Percentiles rank a stretch among this genome's conserved stretches.
Conservation (phyloP, 345 rosid species). For the Dipteronia sinensis region DNA sequence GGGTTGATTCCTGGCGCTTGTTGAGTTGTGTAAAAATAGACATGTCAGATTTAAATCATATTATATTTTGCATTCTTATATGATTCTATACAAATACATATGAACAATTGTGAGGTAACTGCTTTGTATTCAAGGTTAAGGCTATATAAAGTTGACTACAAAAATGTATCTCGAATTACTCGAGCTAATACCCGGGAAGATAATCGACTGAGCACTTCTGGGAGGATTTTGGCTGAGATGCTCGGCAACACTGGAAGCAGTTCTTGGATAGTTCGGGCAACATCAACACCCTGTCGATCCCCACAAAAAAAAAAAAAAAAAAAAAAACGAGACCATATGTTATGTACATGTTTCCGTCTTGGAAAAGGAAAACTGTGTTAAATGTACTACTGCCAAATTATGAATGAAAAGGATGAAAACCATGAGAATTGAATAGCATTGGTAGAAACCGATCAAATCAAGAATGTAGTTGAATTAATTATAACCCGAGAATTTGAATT, state of each 20-base stretch:
- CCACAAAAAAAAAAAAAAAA: constrained; percentile 4
- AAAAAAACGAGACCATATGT: neutral
- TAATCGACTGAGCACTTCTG: constrained; percentile 72
- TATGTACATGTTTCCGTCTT: neutral
- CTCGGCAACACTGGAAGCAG: constrained; percentile 86
- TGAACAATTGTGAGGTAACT: constrained; percentile 11
- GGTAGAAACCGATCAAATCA: neutral
- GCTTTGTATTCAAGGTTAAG: neutral
- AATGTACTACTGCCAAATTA: neutral
- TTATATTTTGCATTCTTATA: neutral
- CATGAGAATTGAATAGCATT: neutral
- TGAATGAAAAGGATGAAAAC: neutral
- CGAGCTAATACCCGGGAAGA: constrained; percentile 81
- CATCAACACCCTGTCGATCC: constrained; percentile 50
- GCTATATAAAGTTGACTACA: constrained; percentile 31
- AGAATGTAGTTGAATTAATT: neutral
- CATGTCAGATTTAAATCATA: neutral
- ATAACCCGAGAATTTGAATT: neutral
- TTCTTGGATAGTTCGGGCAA: constrained; percentile 53
- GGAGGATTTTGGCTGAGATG: constrained; percentile 68
- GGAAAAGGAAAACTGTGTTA: neutral
- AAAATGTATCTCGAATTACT: constrained; percentile 65
- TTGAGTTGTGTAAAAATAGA: neutral
- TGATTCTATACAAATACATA: neutral
- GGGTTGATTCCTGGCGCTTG: neutral